phyloP scores from a whole-genome alignment of 2,329 filamentous ascomycete species.

The Colletotrichum brevisporum region DNA sequence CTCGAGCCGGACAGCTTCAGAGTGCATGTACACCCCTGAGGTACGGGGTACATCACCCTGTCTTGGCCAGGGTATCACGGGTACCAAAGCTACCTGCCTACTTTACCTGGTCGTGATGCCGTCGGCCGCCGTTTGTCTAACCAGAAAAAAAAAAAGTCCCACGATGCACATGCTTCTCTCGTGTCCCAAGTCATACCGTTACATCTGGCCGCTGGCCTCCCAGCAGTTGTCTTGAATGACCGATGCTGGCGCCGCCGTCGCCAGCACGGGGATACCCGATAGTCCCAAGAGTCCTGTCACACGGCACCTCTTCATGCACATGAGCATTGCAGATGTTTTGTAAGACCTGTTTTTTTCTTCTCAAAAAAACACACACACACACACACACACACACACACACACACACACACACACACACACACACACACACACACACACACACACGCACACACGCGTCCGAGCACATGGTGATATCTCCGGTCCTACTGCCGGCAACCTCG shows the following conservation, averaged over 20 bases:
- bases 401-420: no score
- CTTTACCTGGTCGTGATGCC: no score
- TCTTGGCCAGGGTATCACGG: no score
- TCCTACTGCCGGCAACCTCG: neutral
- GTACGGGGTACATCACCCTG: no score
- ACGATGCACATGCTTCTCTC: neutral
- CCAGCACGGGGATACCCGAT: neutral
- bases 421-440: no score
- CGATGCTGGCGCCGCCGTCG: neutral
- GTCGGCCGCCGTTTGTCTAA: constrained; percentile 1
- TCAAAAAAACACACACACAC: neutral
- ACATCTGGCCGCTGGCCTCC: neutral
- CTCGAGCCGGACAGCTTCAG: no score
- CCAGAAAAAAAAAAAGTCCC: neutral
- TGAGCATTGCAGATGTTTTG: neutral
- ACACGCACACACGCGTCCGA: no score
- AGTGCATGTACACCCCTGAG: neutral
- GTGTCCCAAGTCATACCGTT: neutral
- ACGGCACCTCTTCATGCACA: neutral
- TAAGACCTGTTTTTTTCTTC: neutral
- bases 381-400: no score
- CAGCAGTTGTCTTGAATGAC: neutral
- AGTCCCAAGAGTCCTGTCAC: neutral
- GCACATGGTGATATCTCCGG: neutral
- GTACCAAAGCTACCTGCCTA: no score